phyloP scores from a whole-genome alignment of 2,329 filamentous ascomycete species.

The Cercospora zeae-maydis region DNA sequence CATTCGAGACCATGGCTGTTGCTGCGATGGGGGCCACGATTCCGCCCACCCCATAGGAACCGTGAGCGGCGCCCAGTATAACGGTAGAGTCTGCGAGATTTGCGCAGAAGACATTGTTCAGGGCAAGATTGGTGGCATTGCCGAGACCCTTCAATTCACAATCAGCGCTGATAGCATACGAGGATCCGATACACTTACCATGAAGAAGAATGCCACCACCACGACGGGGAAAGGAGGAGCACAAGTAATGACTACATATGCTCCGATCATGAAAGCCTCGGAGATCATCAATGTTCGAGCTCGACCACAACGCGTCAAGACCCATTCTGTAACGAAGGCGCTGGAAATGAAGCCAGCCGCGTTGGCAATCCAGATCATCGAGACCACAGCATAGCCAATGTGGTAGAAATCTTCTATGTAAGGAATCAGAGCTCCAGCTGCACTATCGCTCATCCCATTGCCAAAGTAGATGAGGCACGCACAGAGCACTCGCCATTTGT shows the following conservation, averaged over 20 bases:
- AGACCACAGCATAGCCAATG: conserved; percentile 75
- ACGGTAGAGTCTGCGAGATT: conserved; percentile 52
- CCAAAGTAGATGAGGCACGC: conserved; percentile 64
- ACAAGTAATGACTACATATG: conserved; percentile 62
- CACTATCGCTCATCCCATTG: conserved; percentile 66
- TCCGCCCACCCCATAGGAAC: conserved; percentile 53
- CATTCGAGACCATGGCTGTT: conserved; percentile 64
- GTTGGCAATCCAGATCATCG: conserved; percentile 62
- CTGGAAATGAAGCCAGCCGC: conserved; percentile 65
- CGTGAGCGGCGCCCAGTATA: conserved; percentile 61
- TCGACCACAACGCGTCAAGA: conserved; percentile 62
- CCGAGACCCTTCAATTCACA: conserved; percentile 43
- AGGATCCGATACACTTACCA: conserved; percentile 33
- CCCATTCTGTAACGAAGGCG: conserved; percentile 63
- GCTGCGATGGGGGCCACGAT: conserved; percentile 68
- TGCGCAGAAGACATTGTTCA: conserved; percentile 57
- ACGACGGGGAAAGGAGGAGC: conserved; percentile 68
- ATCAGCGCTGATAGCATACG: not conserved
- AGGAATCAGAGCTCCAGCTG: conserved; percentile 73
- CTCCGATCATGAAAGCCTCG: conserved; percentile 55
- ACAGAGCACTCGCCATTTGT: conserved; percentile 64
- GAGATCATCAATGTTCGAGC: conserved; percentile 60
- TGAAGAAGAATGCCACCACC: conserved; percentile 57
- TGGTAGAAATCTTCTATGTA: conserved; percentile 73
- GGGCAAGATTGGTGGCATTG: conserved; percentile 49